A percentile compares a stretch with the other conserved stretches of the same genome.
Evolutionary conservation across 192 early-diverging fungal genomes (phyloP).

Genomic region (Gaertneriomyces semiglobifer): DNA sequence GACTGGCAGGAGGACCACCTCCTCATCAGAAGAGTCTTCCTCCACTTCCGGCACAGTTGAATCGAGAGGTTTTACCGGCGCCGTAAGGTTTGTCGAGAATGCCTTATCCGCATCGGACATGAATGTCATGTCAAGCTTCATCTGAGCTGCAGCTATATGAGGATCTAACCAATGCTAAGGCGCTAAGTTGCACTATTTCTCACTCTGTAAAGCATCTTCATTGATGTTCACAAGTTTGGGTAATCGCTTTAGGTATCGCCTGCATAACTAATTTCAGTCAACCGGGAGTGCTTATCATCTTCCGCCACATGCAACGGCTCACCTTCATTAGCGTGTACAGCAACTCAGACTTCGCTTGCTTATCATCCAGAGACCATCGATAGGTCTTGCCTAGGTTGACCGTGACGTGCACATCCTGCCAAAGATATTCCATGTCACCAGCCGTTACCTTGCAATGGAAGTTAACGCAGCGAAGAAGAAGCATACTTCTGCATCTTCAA

Average conservation of each 20-base stretch:
- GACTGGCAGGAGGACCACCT: neutral
- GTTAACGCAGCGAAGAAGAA: neutral
- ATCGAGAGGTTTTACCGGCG: conserved; percentile 4
- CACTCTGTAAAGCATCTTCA: conserved; percentile 37
- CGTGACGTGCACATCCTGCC: conserved; percentile 31
- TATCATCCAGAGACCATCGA: conserved; percentile 40
- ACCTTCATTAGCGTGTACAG: conserved; percentile 42
- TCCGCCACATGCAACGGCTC: neutral
- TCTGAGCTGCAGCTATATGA: conserved; percentile 18
- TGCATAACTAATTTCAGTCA: conserved; percentile 22
- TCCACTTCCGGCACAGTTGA: conserved; percentile 24
- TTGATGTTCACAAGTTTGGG: conserved; percentile 46
- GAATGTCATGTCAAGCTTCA: conserved; percentile 20
- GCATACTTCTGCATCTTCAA: conserved; percentile 32
- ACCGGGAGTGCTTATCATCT: conserved; percentile 1
- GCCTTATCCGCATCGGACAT: conserved; percentile 22
- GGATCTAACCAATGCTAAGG: neutral
- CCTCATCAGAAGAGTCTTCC: conserved; percentile 8
- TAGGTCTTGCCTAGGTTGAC: conserved; percentile 44
- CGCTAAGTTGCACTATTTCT: neutral
- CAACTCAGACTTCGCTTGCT: conserved; percentile 38
- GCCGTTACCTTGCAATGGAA: neutral
- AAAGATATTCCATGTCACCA: neutral
- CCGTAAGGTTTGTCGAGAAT: conserved; percentile 19
- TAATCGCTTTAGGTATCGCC: conserved; percentile 33